Percentiles rank a stretch among this genome's conserved stretches.
Conservation (phyloP, 129 eudicot species). For the Escallonia rubra region DNA sequence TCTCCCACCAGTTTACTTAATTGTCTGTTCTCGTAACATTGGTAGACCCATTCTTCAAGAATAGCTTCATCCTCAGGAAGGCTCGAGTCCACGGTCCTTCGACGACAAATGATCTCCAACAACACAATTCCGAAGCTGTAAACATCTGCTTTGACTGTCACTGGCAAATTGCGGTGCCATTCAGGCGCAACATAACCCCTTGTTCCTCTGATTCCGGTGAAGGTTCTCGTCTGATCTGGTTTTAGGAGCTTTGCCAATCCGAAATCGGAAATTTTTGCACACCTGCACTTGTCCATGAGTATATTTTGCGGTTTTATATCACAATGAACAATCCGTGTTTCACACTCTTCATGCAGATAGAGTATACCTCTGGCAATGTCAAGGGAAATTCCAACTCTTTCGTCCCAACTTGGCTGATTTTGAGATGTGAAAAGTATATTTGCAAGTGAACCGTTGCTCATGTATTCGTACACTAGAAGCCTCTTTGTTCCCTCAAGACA, state of each 20-base stretch:
- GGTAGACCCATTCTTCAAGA: slow-evolving; percentile 24
- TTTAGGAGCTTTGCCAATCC: slow-evolving; percentile 33
- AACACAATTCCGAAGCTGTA: slow-evolving; percentile 30
- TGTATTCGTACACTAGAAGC: slow-evolving; percentile 34
- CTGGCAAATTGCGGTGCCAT: slow-evolving; percentile 21
- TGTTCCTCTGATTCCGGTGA: slow-evolving; percentile 29
- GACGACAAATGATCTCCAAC: slow-evolving; percentile 1
- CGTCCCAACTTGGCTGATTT: slow-evolving; percentile 13
- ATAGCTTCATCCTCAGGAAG: not conserved
- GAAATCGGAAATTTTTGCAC: slow-evolving; percentile 26
- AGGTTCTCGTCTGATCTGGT: slow-evolving; percentile 27
- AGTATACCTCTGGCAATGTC: slow-evolving; percentile 15
- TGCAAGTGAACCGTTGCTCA: slow-evolving; percentile 44
- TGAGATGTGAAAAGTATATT: slow-evolving; percentile 16
- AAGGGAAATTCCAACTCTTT: slow-evolving; percentile 1
- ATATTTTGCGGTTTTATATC: slow-evolving; percentile 29
- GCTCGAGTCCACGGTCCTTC: not conserved
- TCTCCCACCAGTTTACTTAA: slow-evolving; percentile 9
- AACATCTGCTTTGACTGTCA: slow-evolving; percentile 33
- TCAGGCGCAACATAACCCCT: slow-evolving; percentile 23
- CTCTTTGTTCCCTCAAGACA: slow-evolving; percentile 27
- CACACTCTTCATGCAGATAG: slow-evolving; percentile 24
- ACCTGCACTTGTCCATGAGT: slow-evolving; percentile 13
- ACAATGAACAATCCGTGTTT: slow-evolving; percentile 19
- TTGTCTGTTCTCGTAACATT: not conserved